Percentiles rank a stretch among this genome's conserved stretches.
Conservation (phyloP, 2,329 filamentous ascomycete genomes). For the Macrophomina tecta region DNA sequence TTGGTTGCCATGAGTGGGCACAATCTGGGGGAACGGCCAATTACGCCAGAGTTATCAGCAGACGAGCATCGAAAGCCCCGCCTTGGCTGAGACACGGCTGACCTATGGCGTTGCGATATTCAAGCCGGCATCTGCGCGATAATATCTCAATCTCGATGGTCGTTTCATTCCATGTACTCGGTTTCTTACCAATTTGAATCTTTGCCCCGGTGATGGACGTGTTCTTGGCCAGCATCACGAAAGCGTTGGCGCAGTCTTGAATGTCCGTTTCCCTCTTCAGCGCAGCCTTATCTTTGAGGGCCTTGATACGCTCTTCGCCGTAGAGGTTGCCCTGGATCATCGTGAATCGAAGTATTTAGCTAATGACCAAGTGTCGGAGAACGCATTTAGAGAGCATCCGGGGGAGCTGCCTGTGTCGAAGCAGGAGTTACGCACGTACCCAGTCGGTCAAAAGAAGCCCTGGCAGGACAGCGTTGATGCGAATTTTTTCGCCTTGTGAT, state of each 20-base stretch:
- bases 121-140: conserved; percentile 25
- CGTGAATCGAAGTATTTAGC: too few relatives aligned
- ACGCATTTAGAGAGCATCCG: too few relatives aligned
- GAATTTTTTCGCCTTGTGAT: conserved; percentile 63
- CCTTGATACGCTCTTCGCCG: conserved; percentile 62
- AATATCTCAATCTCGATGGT: not conserved
- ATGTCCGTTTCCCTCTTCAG: conserved; percentile 64
- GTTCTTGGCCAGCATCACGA: conserved; percentile 61
- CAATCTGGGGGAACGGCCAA: too few relatives aligned
- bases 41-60: too few relatives aligned
- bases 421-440: conserved; percentile 47
- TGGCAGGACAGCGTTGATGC: conserved; percentile 66
- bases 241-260: conserved; percentile 62
- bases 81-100: too few relatives aligned
- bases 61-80: too few relatives aligned
- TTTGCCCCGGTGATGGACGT: conserved; percentile 57
- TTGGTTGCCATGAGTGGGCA: not conserved
- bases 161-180: not conserved
- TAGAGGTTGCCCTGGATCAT: conserved; percentile 48
- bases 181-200: conserved; percentile 49
- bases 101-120: conserved; percentile 22
- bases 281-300: conserved; percentile 60
- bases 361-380: too few relatives aligned
- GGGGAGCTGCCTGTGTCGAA: too few relatives aligned
- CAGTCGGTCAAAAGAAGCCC: conserved; percentile 70